Base-by-base conservation (phyloP, 768 basidiomycete genomes). In the Auriscalpium orientale region DNA sequence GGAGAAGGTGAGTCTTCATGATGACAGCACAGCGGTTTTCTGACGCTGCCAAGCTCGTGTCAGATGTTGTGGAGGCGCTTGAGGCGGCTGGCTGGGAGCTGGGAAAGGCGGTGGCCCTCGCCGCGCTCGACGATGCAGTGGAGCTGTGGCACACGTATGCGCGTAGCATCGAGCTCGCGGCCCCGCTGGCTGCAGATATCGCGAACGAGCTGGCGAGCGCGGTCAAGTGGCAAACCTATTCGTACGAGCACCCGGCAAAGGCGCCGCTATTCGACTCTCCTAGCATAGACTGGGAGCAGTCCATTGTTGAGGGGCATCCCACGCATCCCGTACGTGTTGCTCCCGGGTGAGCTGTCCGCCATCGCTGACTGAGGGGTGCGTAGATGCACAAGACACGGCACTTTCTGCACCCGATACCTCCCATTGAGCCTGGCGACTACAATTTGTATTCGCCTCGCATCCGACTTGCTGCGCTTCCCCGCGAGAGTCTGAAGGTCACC, bases 201-300 rank as follows among this genome's bases (percentile, higher is more conserved):
- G 74, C 71, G 13, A 65, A 70, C 49, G 74, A 85, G 63, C 70
- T 83, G 33, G 61, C 68, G 40, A 76, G 77, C 66, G 74, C 82
- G 33, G 65, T 83, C 44, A 71, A 74, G 56, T 83, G 80, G 80
- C 80, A 81, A 68, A 74, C 70, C 28, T 68, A 78, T 64, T 76
- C 80, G 2, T 83, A 78, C 53, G 74, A 78, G 49, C 63, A 79
- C 48, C 80, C 79, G 13, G 78, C 77, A 1, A 57, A 54, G 34
- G 71, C 75, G 4, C 79, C 82, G 1, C 62, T 68, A 6, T 76
- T 81, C 43, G 56, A 65, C 4, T 78, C 76, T 21, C 64, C 77
- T 1, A 81, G 80, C 54, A 76, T 83, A 12, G 75, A 71, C 37
- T 83, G 82, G 82, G 80, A 83, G 56, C 79, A 82, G 62, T 81